Conservation (phyloP, 2,329 filamentous ascomycete genomes). For the Scopulariopsis brevicaulis region DNA sequence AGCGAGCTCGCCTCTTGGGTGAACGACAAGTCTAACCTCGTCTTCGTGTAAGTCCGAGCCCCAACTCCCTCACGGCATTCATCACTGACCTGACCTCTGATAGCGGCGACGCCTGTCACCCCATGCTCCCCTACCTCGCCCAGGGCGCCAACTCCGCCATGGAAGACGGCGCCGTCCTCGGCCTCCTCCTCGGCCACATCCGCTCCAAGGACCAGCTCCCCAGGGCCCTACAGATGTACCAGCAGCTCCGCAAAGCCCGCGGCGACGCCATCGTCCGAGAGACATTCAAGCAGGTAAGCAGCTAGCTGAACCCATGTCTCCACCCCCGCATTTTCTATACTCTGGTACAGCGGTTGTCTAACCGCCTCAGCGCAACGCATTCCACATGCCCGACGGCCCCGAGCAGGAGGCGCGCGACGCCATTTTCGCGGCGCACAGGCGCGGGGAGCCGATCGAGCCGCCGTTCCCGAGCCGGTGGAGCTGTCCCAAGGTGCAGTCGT, state of each 20-base stretch:
- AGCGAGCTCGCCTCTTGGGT: conserved; percentile 43
- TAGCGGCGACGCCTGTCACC: conserved; percentile 31
- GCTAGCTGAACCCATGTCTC: background rate
- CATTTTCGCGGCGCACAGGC: conserved; percentile 30
- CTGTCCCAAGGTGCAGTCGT: conserved; percentile 50
- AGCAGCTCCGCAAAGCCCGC: conserved; percentile 42
- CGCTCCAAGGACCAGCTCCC: conserved; percentile 31
- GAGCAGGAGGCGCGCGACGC: conserved; percentile 11
- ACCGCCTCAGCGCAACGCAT: background rate
- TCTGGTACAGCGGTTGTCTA: background rate
- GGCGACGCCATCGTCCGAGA: conserved; percentile 15
- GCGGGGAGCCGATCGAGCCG: conserved; percentile 28
- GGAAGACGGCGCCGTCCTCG: conserved; percentile 26
- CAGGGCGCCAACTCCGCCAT: conserved; percentile 28
- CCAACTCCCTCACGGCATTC: background rate
- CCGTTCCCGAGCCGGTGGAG: conserved; percentile 47
- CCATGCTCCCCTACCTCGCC: conserved; percentile 35
- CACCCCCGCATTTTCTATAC: conserved; percentile 4
- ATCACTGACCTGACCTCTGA: background rate
- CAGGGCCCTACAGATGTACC: conserved; percentile 33
- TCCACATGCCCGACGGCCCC: conserved; percentile 2
- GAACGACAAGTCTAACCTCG: conserved; percentile 37
- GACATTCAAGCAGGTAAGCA: conserved; percentile 18
- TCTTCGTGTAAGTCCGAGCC: conserved; percentile 25
- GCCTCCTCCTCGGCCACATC: conserved; percentile 24